Evolutionary conservation across 805 yeast species (phyloP), one percentile per base, ranked within the genome.

Genomic region (Wickerhamiella kurtzmanii): DNA sequence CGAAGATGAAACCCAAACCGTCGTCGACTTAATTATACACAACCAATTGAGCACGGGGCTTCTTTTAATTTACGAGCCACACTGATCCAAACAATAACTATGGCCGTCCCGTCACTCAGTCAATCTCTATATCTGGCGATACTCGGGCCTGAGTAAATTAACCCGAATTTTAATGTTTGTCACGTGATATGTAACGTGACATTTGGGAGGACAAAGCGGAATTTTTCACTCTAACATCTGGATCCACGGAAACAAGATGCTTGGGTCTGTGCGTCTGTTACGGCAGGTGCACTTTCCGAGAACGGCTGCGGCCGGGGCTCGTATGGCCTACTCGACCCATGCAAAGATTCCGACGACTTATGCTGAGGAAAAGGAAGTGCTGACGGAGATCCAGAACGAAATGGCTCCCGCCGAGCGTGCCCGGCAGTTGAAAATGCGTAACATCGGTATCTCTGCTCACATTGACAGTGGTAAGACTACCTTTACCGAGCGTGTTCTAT

Each of bases 401-500:
- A 38, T 68, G 55, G 28, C 62, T 52, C 51, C 60, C 42, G 50
- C 55, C 39, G 72, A 68, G 48, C 46, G 47, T n/a, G 20, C 61
- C 9, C 69, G 79, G 25, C 68, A 84, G 17, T 57, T 66, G 4
- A 69, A 73, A 45, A 74, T 88, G 76, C 76, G 99, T 66, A 92
- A 92, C 64, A 92, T 92, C 55, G 98, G 98, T 65, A 86, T 92
- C 48, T 85, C 96, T 15, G 98, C 98, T 8, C 98, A 92, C 65
- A 92, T 92, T 59, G 98, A 92, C 64, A 86, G 96, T 2, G 98
- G 98, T 50, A 92, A 92, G 62, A 92, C 98, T 43, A 92, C 98
- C 0, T 92, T 92, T 67, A 92, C 97, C 15, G 98, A 92, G 68
- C 82, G 98, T 64, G 98, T 92, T 28, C 68, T 92, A 57, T 92